Base-by-base conservation (phyloP, 305 asterid species). In the Rubia balearica region DNA sequence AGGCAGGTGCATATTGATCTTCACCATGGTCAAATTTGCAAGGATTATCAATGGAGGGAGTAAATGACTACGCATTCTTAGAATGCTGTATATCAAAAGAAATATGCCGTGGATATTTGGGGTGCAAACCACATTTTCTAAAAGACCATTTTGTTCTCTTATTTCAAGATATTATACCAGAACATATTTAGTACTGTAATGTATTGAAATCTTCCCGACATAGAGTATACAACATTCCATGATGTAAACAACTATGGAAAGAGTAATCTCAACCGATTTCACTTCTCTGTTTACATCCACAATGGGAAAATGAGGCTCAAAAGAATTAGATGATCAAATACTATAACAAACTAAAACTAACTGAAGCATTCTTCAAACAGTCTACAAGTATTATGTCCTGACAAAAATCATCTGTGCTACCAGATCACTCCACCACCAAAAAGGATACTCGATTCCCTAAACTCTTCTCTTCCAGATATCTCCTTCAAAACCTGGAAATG, bases 371-470 rank as follows among this genome's bases (percentile, higher is more conserved):
- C 60, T 68, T 69, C 43, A 60, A 80, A 68, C 68, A 68, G 77
- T 81, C 80, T 72, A 77, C 72, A 21, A 7, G 53, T 75, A 74
- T 43, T 75, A 65, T 67, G 74, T 56, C 61, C 77, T 66, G 48
- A 71, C 75, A 81, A 72, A 77, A 62, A 65, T 74, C 79, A 68
- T 36, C 36, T 55, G 76, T 68, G 75, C 82, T 74, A 74, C 61
- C 68, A 77, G 59, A 80, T 80, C 77, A 80, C 84, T 67, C 64
- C 84, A 81, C 80, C 66, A 65, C 72, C 74, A 65, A 13, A 69
- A 61, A 59, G 71, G 79, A 75, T 77, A 74, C 61, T 70, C 14
- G 53, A 72, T 69, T 27, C 69, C 82, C 77, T 53, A 12, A 16
- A 59, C 53, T 59, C 16, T 61, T 43, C 65, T 56, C 67, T 61